Conservation (phyloP, 306 rosid genomes). For the Acacia confusa region DNA sequence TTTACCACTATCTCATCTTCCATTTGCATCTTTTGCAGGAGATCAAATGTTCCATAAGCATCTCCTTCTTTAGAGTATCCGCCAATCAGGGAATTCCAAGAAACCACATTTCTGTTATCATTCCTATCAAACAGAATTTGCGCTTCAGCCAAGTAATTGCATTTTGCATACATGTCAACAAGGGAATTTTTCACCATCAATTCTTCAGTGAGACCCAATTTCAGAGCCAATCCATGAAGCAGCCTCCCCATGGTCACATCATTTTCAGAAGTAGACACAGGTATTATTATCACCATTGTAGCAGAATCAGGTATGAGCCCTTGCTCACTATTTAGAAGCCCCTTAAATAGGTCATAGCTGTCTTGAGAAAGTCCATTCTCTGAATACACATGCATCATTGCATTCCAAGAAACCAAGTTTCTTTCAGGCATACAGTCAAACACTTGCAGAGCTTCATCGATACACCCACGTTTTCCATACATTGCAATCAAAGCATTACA, state of each 20-base stretch:
- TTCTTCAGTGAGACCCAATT: constrained; percentile 52
- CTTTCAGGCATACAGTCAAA: constrained; percentile 49
- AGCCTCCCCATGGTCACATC: constrained; percentile 53
- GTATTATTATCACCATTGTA: constrained; percentile 65
- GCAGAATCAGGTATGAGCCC: constrained; percentile 72
- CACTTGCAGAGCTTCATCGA: constrained; percentile 54
- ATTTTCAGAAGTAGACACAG: constrained; percentile 55
- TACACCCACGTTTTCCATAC: constrained; percentile 63
- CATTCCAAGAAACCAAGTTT: constrained; percentile 61
- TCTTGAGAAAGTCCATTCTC: constrained; percentile 53
- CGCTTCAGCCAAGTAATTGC: constrained; percentile 56
- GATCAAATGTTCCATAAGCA: constrained; percentile 46
- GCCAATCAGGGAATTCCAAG: constrained; percentile 81
- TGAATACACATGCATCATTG: constrained; percentile 55
- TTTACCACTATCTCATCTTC: constrained; percentile 50
- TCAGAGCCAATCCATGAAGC: constrained; percentile 75
- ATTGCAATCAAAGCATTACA: constrained; percentile 65
- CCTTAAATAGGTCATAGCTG: constrained; percentile 42
- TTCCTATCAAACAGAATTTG: constrained; percentile 47
- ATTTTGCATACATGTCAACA: constrained; percentile 75
- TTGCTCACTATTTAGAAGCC: constrained; percentile 44
- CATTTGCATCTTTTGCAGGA: constrained; percentile 60
- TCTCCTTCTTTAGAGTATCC: constrained; percentile 66
- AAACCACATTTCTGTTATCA: constrained; percentile 59
- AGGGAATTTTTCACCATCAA: constrained; percentile 67